These are phyloP conservation scores for Pneumocystis murina DNA, from an alignment of 1,139 yeast genomes.

Conservation along the genomic window DNA sequence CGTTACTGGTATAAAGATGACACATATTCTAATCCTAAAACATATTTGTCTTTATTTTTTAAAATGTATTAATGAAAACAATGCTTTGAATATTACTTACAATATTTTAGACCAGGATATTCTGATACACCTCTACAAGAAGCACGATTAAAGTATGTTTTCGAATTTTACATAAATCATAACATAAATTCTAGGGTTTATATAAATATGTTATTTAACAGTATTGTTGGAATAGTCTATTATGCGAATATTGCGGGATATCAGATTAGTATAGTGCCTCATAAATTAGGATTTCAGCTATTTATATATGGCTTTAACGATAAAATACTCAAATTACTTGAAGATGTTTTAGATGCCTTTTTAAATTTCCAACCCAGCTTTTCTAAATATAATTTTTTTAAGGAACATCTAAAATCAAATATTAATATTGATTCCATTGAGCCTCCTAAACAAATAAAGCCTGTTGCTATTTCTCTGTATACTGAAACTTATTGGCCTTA, in stretches of 20 bases:
- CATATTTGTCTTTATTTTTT: conserved; percentile 51
- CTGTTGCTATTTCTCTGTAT: too few species aligned
- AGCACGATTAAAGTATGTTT: not conserved
- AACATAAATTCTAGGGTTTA: not conserved
- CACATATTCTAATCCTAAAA: conserved; percentile 77
- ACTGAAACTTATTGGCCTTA: too few species aligned
- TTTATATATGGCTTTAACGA: not conserved
- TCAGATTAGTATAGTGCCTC: not conserved
- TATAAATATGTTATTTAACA: not conserved
- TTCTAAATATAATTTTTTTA: too few species aligned
- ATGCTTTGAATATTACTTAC: not conserved
- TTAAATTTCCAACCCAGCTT: not conserved
- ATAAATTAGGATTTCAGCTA: not conserved
- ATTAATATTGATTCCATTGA: too few species aligned
- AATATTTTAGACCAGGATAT: not conserved
- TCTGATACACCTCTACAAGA: not conserved
- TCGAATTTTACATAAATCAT: not conserved
- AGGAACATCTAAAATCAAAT: too few species aligned
- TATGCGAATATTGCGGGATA: not conserved
- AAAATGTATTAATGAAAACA: not conserved
- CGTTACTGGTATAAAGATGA: conserved; percentile 87
- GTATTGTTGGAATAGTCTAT: not conserved
- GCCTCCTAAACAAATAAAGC: too few species aligned
- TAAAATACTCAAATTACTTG: not conserved
- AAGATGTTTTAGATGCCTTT: not conserved